Conservation (phyloP, 2,329 filamentous ascomycete species). For the Emergomyces africanus region DNA sequence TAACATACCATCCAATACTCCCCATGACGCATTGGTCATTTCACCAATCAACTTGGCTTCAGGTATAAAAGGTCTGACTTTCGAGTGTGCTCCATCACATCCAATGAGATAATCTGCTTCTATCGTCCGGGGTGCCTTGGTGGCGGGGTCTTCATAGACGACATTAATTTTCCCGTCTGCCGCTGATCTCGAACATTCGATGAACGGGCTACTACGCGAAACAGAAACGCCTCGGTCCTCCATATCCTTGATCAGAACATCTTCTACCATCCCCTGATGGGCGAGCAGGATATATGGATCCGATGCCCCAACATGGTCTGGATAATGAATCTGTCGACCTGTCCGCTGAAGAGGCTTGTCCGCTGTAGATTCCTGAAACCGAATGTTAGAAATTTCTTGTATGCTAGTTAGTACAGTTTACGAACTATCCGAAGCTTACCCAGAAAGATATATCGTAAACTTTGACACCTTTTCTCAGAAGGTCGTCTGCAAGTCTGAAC, state of each 20-base stretch:
- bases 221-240: slow-evolving; percentile 51
- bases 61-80: slow-evolving; percentile 44
- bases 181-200: slow-evolving; percentile 38
- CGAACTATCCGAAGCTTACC: slow-evolving; percentile 33
- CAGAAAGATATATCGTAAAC: slow-evolving; percentile 67
- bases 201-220: slow-evolving; percentile 50
- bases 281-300: slow-evolving; percentile 43
- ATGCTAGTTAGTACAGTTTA: too few species aligned
- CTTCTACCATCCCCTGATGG: slow-evolving; percentile 66
- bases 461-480: slow-evolving; percentile 54
- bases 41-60: slow-evolving; percentile 46
- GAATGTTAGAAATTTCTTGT: background rate
- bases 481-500: slow-evolving; percentile 56
- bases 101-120: slow-evolving; percentile 40
- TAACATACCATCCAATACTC: slow-evolving; percentile 39
- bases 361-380: slow-evolving; percentile 25
- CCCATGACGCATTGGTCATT: slow-evolving; percentile 34
- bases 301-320: slow-evolving; percentile 37
- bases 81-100: slow-evolving; percentile 56
- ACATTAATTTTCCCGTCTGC: slow-evolving; percentile 28
- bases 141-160: slow-evolving; percentile 26
- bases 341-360: slow-evolving; percentile 45
- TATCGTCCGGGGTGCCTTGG: slow-evolving; percentile 11
- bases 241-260: slow-evolving; percentile 57
- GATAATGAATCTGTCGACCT: slow-evolving; percentile 57